Conservation (phyloP, 1,284 basidiomycete species). For the Chondrostereum purpureum region DNA sequence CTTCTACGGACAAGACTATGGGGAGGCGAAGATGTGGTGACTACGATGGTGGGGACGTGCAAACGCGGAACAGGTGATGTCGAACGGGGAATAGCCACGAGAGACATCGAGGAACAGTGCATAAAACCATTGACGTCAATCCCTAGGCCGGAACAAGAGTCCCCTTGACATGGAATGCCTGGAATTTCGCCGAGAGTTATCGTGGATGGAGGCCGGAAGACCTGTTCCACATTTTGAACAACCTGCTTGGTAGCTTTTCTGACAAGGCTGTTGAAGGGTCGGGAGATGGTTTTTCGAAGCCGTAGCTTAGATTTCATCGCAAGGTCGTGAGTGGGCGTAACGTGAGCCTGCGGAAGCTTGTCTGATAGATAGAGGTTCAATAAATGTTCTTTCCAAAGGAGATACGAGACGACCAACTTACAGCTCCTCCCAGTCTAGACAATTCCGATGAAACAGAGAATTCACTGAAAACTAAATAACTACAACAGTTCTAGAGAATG, state of each 20-base stretch:
- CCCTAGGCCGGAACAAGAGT: neutral
- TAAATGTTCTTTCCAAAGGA: no score
- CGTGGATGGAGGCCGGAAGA: neutral
- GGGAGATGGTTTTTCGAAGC: neutral
- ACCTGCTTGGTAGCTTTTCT: neutral
- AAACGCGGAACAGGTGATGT: neutral
- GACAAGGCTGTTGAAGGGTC: neutral
- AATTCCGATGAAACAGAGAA: no score
- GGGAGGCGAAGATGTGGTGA: neutral
- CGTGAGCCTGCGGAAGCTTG: no score
- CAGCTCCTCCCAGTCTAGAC: no score
- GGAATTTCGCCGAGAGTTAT: neutral
- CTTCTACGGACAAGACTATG: neutral
- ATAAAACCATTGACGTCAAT: neutral
- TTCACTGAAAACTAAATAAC: no score
- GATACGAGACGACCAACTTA: no score
- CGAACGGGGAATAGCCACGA: neutral
- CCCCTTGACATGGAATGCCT: neutral
- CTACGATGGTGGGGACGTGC: neutral
- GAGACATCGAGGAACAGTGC: neutral
- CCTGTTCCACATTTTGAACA: neutral
- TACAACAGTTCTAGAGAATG: no score
- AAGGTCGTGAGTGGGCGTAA: neutral
- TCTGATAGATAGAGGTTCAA: no score
- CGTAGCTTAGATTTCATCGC: neutral